Percentiles rank a stretch among this genome's conserved stretches.
Conservation (phyloP, 1,139 yeast species). For the Keqinozyma sinolaborantium region DNA sequence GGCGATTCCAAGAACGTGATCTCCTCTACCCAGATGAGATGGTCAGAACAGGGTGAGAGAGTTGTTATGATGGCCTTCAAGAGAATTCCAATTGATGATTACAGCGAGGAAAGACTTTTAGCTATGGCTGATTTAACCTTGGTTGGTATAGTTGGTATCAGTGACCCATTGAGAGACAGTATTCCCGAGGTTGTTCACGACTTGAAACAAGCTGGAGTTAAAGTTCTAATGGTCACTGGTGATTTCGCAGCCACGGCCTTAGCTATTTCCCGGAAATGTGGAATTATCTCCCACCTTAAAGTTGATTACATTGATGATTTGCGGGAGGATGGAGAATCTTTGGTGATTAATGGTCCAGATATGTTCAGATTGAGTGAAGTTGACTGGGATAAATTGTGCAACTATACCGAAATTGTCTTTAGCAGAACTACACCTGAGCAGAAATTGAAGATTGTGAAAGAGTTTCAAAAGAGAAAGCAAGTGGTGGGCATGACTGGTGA, state of each 20-base stretch:
- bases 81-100: conserved; percentile 10
- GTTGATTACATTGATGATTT: conserved; percentile 24
- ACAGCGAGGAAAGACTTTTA: conserved; percentile 11
- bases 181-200: conserved; percentile 33
- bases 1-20: conserved; percentile 14
- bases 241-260: conserved; percentile 53
- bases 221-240: conserved; percentile 52
- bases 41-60: conserved; percentile 44
- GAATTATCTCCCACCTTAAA: conserved; percentile 27
- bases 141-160: conserved; percentile 45
- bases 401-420: conserved; percentile 44
- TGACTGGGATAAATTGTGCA: conserved; percentile 38
- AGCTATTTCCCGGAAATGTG: conserved; percentile 46
- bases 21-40: conserved; percentile 24
- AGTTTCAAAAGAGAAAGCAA: conserved; percentile 42
- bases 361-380: conserved; percentile 30
- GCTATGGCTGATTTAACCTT: conserved; percentile 20
- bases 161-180: conserved; percentile 49
- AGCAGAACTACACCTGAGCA: conserved; percentile 56
- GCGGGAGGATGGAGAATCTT: conserved; percentile 14
- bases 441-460: conserved; percentile 45
- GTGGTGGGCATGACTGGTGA: conserved; percentile 53
- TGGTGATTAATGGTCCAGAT: conserved; percentile 40
- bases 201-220: conserved; percentile 47
- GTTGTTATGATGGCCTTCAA: conserved; percentile 40